These are phyloP conservation scores for Onygena corvina DNA, from an alignment of 2,329 filamentous ascomycete genomes.

Conservation along the genomic window DNA sequence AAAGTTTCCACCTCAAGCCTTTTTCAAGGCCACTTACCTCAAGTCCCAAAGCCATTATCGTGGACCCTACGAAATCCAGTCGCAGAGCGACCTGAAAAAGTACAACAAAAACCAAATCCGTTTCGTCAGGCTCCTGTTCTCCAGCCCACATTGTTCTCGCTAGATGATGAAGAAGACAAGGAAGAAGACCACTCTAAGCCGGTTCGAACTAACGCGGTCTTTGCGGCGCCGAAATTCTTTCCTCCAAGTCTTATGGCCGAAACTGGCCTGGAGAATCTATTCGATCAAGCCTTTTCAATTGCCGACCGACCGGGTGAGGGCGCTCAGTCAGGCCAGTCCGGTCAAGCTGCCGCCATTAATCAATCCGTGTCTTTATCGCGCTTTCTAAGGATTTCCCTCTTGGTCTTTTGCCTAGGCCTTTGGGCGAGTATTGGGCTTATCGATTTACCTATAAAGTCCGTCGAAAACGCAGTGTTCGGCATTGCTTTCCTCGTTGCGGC, in stretches of 20 bases:
- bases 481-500: constrained; percentile 31
- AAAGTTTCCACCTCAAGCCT: constrained; percentile 27
- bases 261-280: constrained; percentile 37
- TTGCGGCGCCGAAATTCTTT: constrained; percentile 38
- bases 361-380: background rate
- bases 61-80: constrained; percentile 29
- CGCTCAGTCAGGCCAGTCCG: constrained; percentile 18
- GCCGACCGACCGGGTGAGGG: constrained; percentile 23
- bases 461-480: constrained; percentile 29
- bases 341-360: background rate
- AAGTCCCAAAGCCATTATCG: constrained; percentile 30
- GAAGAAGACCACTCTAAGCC: constrained; percentile 16
- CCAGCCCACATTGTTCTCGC: constrained; percentile 11
- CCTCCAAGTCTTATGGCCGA: constrained; percentile 29
- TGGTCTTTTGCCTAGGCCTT: constrained; percentile 20
- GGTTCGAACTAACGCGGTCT: constrained; percentile 18
- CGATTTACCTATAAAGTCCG: constrained; percentile 27
- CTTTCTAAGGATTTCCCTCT: constrained; percentile 12
- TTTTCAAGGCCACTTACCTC: constrained; percentile 35
- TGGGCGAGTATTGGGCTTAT: constrained; percentile 27
- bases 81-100: constrained; percentile 16
- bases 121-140: constrained; percentile 26
- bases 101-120: constrained; percentile 28
- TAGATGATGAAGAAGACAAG: constrained; percentile 8
- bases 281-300: constrained; percentile 36